Evolutionary conservation across 164 flowering plant species (phyloP).

Genomic region (Warburgia ugandensis): DNA sequence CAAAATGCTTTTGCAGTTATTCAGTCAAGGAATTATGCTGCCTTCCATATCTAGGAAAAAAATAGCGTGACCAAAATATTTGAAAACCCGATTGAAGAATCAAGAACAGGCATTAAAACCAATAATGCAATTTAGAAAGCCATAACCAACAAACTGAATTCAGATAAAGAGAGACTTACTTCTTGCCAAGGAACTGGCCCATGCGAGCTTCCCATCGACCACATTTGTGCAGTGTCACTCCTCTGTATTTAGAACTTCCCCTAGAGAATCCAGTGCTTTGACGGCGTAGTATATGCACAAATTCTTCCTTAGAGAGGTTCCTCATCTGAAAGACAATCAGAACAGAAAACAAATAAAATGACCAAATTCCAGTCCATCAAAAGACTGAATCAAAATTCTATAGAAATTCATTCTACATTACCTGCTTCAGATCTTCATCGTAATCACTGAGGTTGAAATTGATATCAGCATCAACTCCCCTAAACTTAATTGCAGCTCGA

Average conservation of each 20-base stretch:
- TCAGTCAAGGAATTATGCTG: no score
- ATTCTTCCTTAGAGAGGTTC: conserved; percentile 76
- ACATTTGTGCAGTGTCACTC: conserved; percentile 75
- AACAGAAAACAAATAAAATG: neutral
- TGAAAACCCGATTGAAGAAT: neutral
- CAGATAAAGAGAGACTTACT: conserved; percentile 38
- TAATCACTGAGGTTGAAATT: conserved; percentile 69
- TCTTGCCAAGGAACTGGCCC: conserved; percentile 86
- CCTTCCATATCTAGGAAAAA: no score
- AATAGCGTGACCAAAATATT: no score
- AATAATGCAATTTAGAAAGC: no score
- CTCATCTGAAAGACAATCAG: conserved; percentile 37
- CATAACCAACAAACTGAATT: neutral
- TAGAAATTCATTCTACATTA: no score
- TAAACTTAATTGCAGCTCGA: conserved; percentile 86
- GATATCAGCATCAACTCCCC: conserved; percentile 90
- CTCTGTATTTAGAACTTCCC: conserved; percentile 77
- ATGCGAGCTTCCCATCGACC: conserved; percentile 91
- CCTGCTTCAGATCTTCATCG: conserved; percentile 78
- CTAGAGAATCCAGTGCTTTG: conserved; percentile 79
- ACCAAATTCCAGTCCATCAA: neutral
- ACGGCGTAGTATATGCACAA: conserved; percentile 79
- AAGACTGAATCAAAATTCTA: no score
- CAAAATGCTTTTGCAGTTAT: no score
- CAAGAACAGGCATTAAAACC: no score